Evolutionary conservation across 139 green algal genomes (phyloP), one percentile per base, ranked within the genome.

Genomic region (Edaphochlamys debaryana): DNA sequence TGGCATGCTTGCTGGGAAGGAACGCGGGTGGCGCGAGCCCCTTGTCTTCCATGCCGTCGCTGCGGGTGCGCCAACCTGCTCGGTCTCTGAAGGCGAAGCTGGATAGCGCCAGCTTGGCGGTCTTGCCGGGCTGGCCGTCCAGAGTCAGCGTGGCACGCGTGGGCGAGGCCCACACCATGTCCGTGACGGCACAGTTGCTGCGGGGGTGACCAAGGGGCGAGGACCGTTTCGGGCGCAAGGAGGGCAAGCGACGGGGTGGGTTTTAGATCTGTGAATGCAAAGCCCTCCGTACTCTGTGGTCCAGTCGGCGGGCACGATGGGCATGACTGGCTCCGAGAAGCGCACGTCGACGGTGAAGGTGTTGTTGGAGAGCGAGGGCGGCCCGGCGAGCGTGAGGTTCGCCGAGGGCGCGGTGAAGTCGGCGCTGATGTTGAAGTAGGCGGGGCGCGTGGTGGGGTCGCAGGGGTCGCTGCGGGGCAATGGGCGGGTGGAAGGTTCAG

Each of bases 261-360:
- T n/a, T n/a, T n/a, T n/a, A n/a, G n/a, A n/a, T n/a, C n/a, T n/a
- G n/a, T n/a, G n/a, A n/a, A n/a, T n/a, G n/a, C n/a, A n/a, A n/a
- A n/a, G n/a, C n/a, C n/a, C n/a, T n/a, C n/a, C n/a, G n/a, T n/a
- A n/a, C n/a, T n/a, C n/a, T n/a, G n/a, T n/a, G n/a, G n/a, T n/a
- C n/a, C n/a, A n/a, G n/a, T n/a, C n/a, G n/a, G n/a, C n/a, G n/a
- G n/a, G n/a, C 11, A 41, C 8, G 7, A 85, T 17, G 17, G 79
- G 67, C 67, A 66, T 67, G 27, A 85, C 52, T 1, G 67, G 67
- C 67, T 85, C 67, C 23, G 36, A 42, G 67, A 85, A 85, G 50
- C 60, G 27, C 50, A 52, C 67, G 19, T 25, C 17, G 15, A 85
- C 37, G 15, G 27, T 30, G 50, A 85, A 85, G 34, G 50, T 64